Evolutionary conservation across 306 rosid species (phyloP).

Genomic region (Canavalia ensiformis): DNA sequence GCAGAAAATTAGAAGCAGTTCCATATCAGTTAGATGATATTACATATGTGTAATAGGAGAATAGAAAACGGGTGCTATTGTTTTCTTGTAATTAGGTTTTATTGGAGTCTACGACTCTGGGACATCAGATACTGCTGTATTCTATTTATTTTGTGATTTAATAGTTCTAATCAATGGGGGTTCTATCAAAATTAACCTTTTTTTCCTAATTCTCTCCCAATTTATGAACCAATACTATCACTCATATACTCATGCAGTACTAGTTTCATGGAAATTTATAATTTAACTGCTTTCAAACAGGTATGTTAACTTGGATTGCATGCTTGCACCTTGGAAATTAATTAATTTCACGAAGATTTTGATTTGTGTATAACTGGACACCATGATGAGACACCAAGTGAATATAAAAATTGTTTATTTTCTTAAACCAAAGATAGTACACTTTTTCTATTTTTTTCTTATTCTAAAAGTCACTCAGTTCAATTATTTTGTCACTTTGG

Average conservation of each 20-base stretch:
- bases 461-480: not conserved
- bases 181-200: too few relatives aligned
- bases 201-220: not conserved
- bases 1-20: too few relatives aligned
- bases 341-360: not conserved
- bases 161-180: too few relatives aligned
- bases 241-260: not conserved
- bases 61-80: too few relatives aligned
- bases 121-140: too few relatives aligned
- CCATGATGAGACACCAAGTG: not conserved
- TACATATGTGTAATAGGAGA: too few relatives aligned
- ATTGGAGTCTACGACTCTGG: too few relatives aligned
- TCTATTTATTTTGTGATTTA: too few relatives aligned
- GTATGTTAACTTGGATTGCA: not conserved
- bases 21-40: too few relatives aligned
- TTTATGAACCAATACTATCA: not conserved
- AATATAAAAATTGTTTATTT: not conserved
- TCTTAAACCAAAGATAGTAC: slow-evolving; percentile 1
- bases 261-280: not conserved
- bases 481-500: not conserved
- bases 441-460: not conserved
- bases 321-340: slow-evolving; percentile 3
- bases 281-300: not conserved
- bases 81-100: too few relatives aligned
- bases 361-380: not conserved